These are phyloP conservation scores for Gillenia trifoliata DNA, from an alignment of 306 rosid species.

Conservation along the genomic window DNA sequence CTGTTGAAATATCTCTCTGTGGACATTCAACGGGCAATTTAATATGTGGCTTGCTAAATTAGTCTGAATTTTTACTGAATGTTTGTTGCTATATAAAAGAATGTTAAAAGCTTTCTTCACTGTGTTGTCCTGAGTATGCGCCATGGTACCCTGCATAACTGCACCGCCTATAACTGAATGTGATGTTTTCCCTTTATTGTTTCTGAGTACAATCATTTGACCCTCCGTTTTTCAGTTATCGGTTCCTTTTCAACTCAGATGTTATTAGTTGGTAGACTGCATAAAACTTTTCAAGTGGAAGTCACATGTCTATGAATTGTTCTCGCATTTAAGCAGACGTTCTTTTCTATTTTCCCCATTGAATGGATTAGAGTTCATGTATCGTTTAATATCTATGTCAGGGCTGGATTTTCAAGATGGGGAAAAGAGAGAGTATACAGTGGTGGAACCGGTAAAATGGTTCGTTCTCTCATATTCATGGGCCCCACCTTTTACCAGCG, in stretches of 20 bases:
- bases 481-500: conserved; percentile 98
- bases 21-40: neutral
- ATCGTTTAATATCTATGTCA: conserved; percentile 27
- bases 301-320: neutral
- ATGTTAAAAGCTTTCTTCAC: neutral
- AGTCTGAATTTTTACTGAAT: neutral
- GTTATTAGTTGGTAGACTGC: neutral
- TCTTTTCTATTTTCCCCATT: neutral
- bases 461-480: conserved; percentile 79
- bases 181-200: neutral
- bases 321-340: neutral
- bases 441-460: conserved; percentile 93
- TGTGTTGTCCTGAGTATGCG: neutral
- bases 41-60: neutral
- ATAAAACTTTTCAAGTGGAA: neutral
- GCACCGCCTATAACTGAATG: neutral
- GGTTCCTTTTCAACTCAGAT: neutral
- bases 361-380: conserved; percentile 3
- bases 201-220: neutral
- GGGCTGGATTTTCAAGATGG: conserved; percentile 86
- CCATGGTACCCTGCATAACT: neutral
- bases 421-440: conserved; percentile 91
- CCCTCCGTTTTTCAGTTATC: neutral
- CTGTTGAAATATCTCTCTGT: neutral
- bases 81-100: neutral